Percentiles rank a stretch among this genome's conserved stretches.
Conservation (phyloP, 1,139 yeast species). For the Yamadazyma oceani region DNA sequence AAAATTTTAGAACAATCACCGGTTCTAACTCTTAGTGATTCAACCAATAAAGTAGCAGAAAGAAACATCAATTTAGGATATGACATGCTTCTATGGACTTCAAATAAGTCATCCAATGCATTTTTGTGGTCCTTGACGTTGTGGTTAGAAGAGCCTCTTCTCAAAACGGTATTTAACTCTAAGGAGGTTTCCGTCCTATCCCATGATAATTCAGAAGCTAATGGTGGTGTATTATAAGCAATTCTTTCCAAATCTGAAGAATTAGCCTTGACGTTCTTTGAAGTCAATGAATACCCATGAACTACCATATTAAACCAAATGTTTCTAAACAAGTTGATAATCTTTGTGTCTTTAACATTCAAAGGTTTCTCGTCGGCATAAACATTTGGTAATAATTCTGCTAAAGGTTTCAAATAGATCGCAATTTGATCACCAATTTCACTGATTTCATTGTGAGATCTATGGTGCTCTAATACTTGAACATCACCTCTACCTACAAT, state of each 20-base stretch:
- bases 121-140: conserved; percentile 77
- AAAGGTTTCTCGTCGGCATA: conserved; percentile 39
- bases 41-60: conserved; percentile 78
- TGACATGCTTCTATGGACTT: conserved; percentile 56
- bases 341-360: conserved; percentile 42
- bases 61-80: conserved; percentile 85
- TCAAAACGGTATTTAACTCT: conserved; percentile 85
- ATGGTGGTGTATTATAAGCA: conserved; percentile 88
- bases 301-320: conserved; percentile 94
- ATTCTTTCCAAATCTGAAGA: conserved; percentile 58
- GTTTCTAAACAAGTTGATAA: conserved; percentile 68
- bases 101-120: conserved; percentile 50
- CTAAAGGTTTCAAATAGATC: conserved; percentile 68
- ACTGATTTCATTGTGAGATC: conserved; percentile 76
- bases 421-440: conserved; percentile 77
- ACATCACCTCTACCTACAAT: conserved; percentile 83
- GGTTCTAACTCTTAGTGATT: conserved; percentile 70
- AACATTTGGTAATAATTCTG: conserved; percentile 65
- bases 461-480: conserved; percentile 74
- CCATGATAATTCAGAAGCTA: conserved; percentile 85
- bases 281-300: conserved; percentile 75
- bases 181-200: conserved; percentile 88
- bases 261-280: conserved; percentile 53
- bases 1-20: conserved; percentile 81
- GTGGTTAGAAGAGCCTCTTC: conserved; percentile 85